phyloP scores from a whole-genome alignment of 2,329 filamentous ascomycete species.

The Exophiala mesophila region DNA sequence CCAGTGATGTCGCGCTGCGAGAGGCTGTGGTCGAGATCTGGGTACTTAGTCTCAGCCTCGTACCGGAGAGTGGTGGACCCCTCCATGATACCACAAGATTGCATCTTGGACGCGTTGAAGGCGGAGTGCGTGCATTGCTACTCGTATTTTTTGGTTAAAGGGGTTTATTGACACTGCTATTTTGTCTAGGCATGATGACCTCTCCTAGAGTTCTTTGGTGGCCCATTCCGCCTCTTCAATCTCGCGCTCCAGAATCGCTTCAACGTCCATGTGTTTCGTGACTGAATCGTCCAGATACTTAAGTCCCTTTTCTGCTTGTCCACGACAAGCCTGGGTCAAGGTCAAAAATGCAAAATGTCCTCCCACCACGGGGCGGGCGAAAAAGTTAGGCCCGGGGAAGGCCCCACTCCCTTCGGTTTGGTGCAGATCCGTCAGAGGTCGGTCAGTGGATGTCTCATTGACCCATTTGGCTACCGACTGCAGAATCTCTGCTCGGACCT shows the following conservation, averaged over 20 bases:
- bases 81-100: too few relatives aligned
- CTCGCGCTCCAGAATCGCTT: conserved; percentile 17
- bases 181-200: not conserved
- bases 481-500: conserved; percentile 65
- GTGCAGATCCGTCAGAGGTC: conserved; percentile 76
- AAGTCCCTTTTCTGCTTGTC: conserved; percentile 58
- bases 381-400: conserved; percentile 71
- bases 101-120: too few relatives aligned
- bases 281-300: conserved; percentile 40
- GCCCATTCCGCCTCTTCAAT: conserved; percentile 14
- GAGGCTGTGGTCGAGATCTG: too few relatives aligned
- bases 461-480: conserved; percentile 73
- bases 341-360: conserved; percentile 82
- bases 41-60: too few relatives aligned
- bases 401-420: conserved; percentile 69
- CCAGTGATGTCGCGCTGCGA: too few relatives aligned
- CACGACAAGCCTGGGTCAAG: conserved; percentile 73
- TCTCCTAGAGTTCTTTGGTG: conserved; percentile 5
- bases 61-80: too few relatives aligned
- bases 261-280: conserved; percentile 22
- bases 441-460: conserved; percentile 73
- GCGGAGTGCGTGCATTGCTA: too few relatives aligned
- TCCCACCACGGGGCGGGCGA: conserved; percentile 76
- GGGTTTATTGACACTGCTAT: too few relatives aligned
- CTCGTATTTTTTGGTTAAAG: too few relatives aligned